Base-by-base conservation (phyloP, 2,329 filamentous ascomycete genomes). In the Ophiocordyceps robertsii region DNA sequence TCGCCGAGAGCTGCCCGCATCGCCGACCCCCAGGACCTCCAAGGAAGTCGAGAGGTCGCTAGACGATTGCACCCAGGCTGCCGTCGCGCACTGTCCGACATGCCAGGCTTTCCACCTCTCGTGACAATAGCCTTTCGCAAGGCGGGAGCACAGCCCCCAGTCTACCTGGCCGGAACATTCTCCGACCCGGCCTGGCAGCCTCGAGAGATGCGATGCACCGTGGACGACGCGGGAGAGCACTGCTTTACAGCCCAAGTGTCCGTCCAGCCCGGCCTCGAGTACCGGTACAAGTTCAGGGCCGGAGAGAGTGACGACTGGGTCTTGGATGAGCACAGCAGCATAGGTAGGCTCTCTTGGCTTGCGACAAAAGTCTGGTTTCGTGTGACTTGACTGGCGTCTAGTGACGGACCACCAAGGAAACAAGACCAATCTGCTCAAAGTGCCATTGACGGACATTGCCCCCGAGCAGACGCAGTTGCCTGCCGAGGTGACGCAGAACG, bases 251-350 rank as follows among this genome's bases (percentile, higher is more conserved):
- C 75, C 44, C 60, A 68, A 1, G 66, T 85, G 37, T 56, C 68
- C 31, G 66, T 73, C 8, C 65, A 74, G 16, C 64, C 72, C 19
- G 73, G 72, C 19, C 69, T 73, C 38, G 70, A 75, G 44, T 75
- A 85, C 49, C 77, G 84, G 53, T 89, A 87, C 69, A 88, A 86
- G 60, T 82, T 88, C 51, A 73, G 80, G 29, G 64, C 83, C 31
- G 82, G 81, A 10, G 57, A 68, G 17, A 75, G 75, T 39, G 73
- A 84, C 48, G 84, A 78, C 75, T 85, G 82, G 82, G 66, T 78
- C 21, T 59, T 84, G 38, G 75, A 87, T 50, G 77, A 84, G 44
- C 66, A 65, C 37, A 67, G 70, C 42, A 72, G 75, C 13, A 77
- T 68, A 43, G 69, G 80, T 83, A 65, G 49, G 68, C 17, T 24